Evolutionary conservation across 345 rosid genomes (phyloP).

Genomic region (Moringa oleifera): DNA sequence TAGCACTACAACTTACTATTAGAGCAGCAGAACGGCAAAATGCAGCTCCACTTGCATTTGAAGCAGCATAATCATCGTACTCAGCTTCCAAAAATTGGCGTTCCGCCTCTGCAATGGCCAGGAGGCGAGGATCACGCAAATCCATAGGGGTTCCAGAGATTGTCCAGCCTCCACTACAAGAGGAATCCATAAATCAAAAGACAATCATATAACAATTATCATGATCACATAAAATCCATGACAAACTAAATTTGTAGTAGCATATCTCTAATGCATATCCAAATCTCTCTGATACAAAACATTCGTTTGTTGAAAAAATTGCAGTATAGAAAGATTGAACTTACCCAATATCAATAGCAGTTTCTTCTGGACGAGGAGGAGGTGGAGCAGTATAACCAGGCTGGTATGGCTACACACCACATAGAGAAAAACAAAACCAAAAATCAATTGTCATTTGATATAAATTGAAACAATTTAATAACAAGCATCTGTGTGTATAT

Average conservation of each 20-base stretch:
- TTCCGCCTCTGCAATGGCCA: conserved; percentile 92
- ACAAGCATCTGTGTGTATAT: no score
- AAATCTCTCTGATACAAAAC: not conserved
- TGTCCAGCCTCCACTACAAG: conserved; percentile 84
- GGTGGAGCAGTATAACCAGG: conserved; percentile 84
- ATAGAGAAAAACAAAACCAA: conserved; percentile 11
- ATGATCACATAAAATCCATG: not conserved
- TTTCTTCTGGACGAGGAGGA: conserved; percentile 56
- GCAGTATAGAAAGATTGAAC: conserved; percentile 11
- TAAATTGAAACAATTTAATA: no score
- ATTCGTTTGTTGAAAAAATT: not conserved
- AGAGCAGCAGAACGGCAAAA: conserved; percentile 91
- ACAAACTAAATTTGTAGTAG: not conserved
- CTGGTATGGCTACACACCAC: conserved; percentile 57
- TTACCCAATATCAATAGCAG: conserved; percentile 84
- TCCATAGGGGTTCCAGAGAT: conserved; percentile 77
- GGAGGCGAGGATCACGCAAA: conserved; percentile 73
- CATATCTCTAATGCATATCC: conserved; percentile 5
- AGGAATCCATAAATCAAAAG: conserved; percentile 5
- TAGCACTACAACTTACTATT: conserved; percentile 40
- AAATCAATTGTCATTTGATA: conserved; percentile 1
- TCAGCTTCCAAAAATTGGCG: conserved; percentile 79
- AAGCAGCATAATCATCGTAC: conserved; percentile 75
- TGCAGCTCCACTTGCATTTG: conserved; percentile 80
- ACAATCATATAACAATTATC: not conserved